phyloP scores from a whole-genome alignment of 2,329 filamentous ascomycete genomes.

The Ophiocordyceps sinensis region DNA sequence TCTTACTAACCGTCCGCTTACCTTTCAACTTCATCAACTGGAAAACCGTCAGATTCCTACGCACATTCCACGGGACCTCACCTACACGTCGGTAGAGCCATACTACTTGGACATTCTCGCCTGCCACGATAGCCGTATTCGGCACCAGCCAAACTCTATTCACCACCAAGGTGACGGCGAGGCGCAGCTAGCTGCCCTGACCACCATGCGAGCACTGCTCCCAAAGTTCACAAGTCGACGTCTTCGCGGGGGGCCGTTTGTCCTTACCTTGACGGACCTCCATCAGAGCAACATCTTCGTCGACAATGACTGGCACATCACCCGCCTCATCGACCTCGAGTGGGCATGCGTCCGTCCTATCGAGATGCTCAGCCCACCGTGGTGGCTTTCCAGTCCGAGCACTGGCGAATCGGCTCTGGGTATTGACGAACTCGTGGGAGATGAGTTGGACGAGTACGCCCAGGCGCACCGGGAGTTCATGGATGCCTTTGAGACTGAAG shows the following conservation, averaged over 20 bases:
- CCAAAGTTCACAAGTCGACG: slow-evolving; percentile 8
- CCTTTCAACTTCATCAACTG: slow-evolving; percentile 14
- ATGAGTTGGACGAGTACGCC: background rate
- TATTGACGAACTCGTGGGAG: background rate
- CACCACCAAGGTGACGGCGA: slow-evolving; percentile 12
- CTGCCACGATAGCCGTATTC: slow-evolving; percentile 20
- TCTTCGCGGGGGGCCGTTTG: slow-evolving; percentile 16
- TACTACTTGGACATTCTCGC: slow-evolving; percentile 16
- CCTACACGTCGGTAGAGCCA: slow-evolving; percentile 17
- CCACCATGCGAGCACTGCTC: slow-evolving; percentile 13
- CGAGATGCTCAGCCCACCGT: slow-evolving; percentile 15
- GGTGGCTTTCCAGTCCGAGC: slow-evolving; percentile 12
- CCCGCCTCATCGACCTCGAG: slow-evolving; percentile 18
- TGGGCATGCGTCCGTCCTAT: slow-evolving; percentile 14
- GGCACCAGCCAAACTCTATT: slow-evolving; percentile 20
- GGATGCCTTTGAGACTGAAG: background rate
- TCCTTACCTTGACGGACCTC: slow-evolving; percentile 21
- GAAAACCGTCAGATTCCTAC: slow-evolving; percentile 20
- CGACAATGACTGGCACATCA: slow-evolving; percentile 18
- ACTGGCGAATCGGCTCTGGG: background rate
- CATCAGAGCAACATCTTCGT: slow-evolving; percentile 24
- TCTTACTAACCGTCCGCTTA: slow-evolving; percentile 21
- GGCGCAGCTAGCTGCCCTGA: slow-evolving; percentile 15
- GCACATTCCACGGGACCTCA: slow-evolving; percentile 16
- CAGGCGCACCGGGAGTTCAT: background rate